Evolutionary conservation across 1,284 basidiomycete species (phyloP).

Genomic region (Naganishia sp.): DNA sequence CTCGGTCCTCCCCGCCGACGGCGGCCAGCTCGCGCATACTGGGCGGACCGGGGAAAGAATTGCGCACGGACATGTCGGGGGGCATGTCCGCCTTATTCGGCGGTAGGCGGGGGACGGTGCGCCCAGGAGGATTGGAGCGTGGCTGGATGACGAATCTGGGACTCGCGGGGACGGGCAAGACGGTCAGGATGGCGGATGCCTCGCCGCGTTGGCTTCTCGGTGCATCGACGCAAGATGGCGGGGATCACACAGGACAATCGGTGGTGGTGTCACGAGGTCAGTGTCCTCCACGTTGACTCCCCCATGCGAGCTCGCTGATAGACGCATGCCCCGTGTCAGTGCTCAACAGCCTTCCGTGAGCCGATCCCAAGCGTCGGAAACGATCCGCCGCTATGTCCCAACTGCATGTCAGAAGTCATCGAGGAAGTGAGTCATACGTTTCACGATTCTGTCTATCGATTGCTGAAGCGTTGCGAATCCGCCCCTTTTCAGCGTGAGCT

Average conservation of each 20-base stretch:
- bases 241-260: conserved; percentile 14
- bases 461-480: neutral
- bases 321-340: neutral
- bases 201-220: too few relatives aligned
- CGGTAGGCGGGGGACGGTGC: too few relatives aligned
- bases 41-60: neutral
- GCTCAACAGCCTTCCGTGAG: conserved; percentile 21
- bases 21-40: neutral
- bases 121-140: too few relatives aligned
- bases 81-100: too few relatives aligned
- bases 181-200: too few relatives aligned
- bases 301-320: neutral
- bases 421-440: conserved; percentile 22
- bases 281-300: neutral
- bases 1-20: neutral
- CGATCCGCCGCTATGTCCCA: conserved; percentile 30
- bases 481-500: conserved; percentile 12
- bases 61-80: too few relatives aligned
- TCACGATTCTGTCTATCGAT: neutral
- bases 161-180: neutral
- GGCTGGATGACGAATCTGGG: conserved; percentile 8
- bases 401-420: conserved; percentile 31
- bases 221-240: neutral
- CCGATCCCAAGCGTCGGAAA: conserved; percentile 24
- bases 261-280: conserved; percentile 18